Percentiles rank a stretch among this genome's conserved stretches.
phyloP scores from a whole-genome alignment of 257 asterid species.

The Handroanthus guayacan region DNA sequence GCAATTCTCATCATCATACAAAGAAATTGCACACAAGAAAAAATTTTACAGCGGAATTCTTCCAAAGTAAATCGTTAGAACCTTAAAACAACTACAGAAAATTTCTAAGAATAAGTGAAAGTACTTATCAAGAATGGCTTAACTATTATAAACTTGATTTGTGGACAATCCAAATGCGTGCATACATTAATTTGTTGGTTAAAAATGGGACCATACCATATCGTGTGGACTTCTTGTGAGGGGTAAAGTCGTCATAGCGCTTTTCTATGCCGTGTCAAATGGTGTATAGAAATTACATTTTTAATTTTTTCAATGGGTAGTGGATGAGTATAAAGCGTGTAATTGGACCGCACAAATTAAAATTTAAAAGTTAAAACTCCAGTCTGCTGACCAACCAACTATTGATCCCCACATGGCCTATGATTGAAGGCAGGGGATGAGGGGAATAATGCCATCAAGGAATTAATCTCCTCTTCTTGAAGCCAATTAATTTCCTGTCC shows the following conservation, averaged over 20 bases:
- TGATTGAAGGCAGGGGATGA: slow-evolving; percentile 7
- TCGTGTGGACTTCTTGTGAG: neutral
- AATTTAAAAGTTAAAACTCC: neutral
- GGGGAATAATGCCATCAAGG: neutral
- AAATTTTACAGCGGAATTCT: too few relatives aligned
- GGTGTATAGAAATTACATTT: neutral
- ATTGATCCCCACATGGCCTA: neutral
- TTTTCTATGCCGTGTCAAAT: neutral
- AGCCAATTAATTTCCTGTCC: too few relatives aligned
- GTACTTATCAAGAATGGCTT: neutral
- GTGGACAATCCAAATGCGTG: neutral
- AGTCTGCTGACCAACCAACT: neutral
- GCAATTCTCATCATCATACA: too few relatives aligned
- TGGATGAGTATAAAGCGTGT: neutral
- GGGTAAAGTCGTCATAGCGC: neutral
- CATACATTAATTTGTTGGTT: neutral
- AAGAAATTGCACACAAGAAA: too few relatives aligned
- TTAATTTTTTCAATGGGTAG: too few relatives aligned
- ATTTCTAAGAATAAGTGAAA: neutral
- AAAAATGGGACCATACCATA: neutral
- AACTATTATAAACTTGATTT: neutral
- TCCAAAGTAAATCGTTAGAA: too few relatives aligned
- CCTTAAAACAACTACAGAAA: neutral
- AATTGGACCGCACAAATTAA: neutral
- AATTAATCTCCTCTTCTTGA: neutral